phyloP scores from a whole-genome alignment of 2,329 filamentous ascomycete species.

The Beauveria sp. region DNA sequence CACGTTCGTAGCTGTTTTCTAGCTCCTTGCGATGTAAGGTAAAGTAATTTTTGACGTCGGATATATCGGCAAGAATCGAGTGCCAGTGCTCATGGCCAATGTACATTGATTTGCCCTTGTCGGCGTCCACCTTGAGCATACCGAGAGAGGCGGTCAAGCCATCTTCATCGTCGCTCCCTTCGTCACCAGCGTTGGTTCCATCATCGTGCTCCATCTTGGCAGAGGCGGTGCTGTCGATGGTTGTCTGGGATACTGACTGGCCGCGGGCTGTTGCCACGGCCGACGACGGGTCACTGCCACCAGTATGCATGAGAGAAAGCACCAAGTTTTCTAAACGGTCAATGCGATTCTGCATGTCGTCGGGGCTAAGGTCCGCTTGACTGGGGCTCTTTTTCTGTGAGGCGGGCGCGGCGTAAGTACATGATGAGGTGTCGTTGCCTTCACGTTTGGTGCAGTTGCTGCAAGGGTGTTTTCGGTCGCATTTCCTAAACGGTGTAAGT shows the following conservation, averaged over 20 bases:
- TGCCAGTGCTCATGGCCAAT: constrained; percentile 81
- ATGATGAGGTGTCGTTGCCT: constrained; percentile 70
- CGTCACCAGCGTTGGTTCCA: constrained; percentile 46
- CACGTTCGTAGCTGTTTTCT: constrained; percentile 70
- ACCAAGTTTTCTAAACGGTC: constrained; percentile 90
- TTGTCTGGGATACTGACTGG: constrained; percentile 29
- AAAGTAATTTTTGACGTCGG: constrained; percentile 92
- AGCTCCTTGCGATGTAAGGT: constrained; percentile 78
- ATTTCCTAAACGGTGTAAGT: constrained; percentile 59
- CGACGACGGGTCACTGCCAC: constrained; percentile 43
- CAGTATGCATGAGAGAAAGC: constrained; percentile 87
- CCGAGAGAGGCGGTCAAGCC: constrained; percentile 66
- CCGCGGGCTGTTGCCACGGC: constrained; percentile 25
- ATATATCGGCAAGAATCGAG: constrained; percentile 70
- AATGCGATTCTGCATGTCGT: constrained; percentile 98
- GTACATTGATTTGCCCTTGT: constrained; percentile 73
- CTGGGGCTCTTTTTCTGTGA: constrained; percentile 67
- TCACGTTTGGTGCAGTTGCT: constrained; percentile 93
- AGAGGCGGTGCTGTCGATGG: constrained; percentile 37
- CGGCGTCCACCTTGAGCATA: constrained; percentile 71
- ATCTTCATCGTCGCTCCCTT: constrained; percentile 62
- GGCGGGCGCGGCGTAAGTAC: constrained; percentile 70
- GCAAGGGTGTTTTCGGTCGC: constrained; percentile 83
- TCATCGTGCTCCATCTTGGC: constrained; percentile 47
- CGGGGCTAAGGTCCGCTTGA: constrained; percentile 56